Percentiles rank a stretch among this genome's conserved stretches.
phyloP scores from a whole-genome alignment of 176 grass and related monocot species.

The Musa beccarii region DNA sequence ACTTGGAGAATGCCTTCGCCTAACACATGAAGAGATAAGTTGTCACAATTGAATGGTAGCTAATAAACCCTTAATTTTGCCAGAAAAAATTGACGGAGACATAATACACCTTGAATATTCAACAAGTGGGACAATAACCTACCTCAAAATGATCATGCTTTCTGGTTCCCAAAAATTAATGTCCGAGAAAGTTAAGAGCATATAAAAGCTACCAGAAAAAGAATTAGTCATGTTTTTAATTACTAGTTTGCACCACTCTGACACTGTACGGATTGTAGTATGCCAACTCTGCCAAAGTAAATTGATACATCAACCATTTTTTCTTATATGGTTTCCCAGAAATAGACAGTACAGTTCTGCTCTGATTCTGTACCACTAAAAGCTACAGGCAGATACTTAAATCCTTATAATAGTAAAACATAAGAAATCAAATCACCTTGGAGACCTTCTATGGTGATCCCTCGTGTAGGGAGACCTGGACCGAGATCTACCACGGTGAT shows the following conservation, averaged over 20 bases:
- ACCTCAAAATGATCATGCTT: not conserved
- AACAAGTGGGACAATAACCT: not conserved
- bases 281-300: not conserved
- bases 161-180: not conserved
- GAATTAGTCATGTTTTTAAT: not conserved
- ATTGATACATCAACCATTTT: not conserved
- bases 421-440: slow-evolving; percentile 38
- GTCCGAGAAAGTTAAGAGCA: not conserved
- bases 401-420: not conserved
- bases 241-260: not conserved
- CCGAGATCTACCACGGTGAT: slow-evolving; percentile 37
- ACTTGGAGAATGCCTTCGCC: slow-evolving; percentile 50
- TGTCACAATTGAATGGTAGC: not conserved
- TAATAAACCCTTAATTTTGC: not conserved
- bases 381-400: not conserved
- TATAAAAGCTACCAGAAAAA: not conserved
- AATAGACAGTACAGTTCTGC: not conserved
- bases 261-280: not conserved
- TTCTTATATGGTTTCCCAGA: not conserved
- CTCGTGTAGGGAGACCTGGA: slow-evolving; percentile 58
- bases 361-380: not conserved
- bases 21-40: slow-evolving; percentile 19
- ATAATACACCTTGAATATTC: not conserved
- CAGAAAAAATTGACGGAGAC: not conserved
- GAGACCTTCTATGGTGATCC: slow-evolving; percentile 47